Evolutionary conservation across 1,284 basidiomycete genomes (phyloP), one percentile per base, ranked within the genome.

Genomic region (Ganoderma leucocontextum): DNA sequence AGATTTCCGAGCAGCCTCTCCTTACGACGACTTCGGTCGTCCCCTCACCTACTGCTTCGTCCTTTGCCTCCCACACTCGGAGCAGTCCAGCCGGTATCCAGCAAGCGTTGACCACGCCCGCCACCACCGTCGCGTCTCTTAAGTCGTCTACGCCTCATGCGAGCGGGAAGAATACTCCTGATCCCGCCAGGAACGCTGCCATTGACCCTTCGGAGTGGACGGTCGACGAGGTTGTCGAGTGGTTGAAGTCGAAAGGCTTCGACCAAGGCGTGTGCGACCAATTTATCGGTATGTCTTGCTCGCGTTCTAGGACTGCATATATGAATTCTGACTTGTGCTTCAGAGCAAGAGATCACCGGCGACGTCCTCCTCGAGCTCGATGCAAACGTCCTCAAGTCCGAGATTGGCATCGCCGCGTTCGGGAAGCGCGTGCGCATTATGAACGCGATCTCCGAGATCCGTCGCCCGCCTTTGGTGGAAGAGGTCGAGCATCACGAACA

Each of bases 341-440:
- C 77, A 94, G 96, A 98, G 81, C 97, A 99, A 87, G 97, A 99
- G 80, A 99, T 99, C 69, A 95, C 96, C 0, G 97, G 98, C 17
- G 98, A 99, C 75, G 94, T 99, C 29, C 87, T 99, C 5, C 88
- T 99, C 66, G 97, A 98, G 75, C 92, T 99, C 73, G 96, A 99
- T 75, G 90, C 92, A 62, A 93, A 93, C 75, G 86, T 98, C 22
- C 90, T 99, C 75, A 99, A 99, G 82, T 84, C 82, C n/a, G 98
- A 99, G 82, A 94, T 99, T 69, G 98, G 97, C 60, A 95, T 99
- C 72, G 83, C 88, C 71, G 95, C 96, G 2, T 98, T 98, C 75
- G 98, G 97, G 29, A 97, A 98, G 79, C 94, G 97, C 19, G 89
- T 95, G 78, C 91, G 96, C 63, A 96, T 99, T 65, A 92, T 94